Evolutionary conservation across 768 basidiomycete genomes (phyloP).

Genomic region (Russula dissimulans): DNA sequence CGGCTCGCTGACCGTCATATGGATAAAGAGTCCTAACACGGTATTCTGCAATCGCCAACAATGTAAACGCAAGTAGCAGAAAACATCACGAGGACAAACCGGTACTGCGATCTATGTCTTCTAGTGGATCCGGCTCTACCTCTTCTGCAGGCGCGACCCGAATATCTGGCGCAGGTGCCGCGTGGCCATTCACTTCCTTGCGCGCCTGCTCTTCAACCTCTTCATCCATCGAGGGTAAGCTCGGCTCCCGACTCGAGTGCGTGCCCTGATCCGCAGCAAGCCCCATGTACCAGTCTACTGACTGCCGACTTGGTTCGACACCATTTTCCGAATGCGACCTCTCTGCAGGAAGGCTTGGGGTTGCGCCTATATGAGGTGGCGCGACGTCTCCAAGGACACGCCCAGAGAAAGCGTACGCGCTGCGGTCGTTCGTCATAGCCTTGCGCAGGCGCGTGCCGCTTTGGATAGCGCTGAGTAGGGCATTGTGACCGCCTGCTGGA

Average conservation of each 20-base stretch:
- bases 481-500: slow-evolving; percentile 44
- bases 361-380: slow-evolving; percentile 52
- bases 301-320: slow-evolving; percentile 39
- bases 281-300: slow-evolving; percentile 86
- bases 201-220: slow-evolving; percentile 51
- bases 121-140: slow-evolving; percentile 41
- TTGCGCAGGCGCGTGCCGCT: slow-evolving; percentile 62
- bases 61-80: slow-evolving; percentile 5
- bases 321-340: slow-evolving; percentile 32
- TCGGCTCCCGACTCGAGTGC: slow-evolving; percentile 25
- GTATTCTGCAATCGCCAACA: slow-evolving; percentile 38
- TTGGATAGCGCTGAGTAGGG: slow-evolving; percentile 73
- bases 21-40: slow-evolving; percentile 74
- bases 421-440: slow-evolving; percentile 77
- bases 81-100: slow-evolving; percentile 33
- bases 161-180: slow-evolving; percentile 43
- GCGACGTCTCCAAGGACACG: slow-evolving; percentile 67
- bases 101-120: slow-evolving; percentile 59
- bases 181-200: slow-evolving; percentile 22
- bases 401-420: slow-evolving; percentile 59
- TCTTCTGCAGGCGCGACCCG: slow-evolving; percentile 40
- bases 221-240: slow-evolving; percentile 45
- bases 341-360: slow-evolving; percentile 37
- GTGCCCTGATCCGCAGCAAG: slow-evolving; percentile 64
- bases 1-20: slow-evolving; percentile 77